Conservation (phyloP, 805 yeast species). For the Spathaspora gorwiae region DNA sequence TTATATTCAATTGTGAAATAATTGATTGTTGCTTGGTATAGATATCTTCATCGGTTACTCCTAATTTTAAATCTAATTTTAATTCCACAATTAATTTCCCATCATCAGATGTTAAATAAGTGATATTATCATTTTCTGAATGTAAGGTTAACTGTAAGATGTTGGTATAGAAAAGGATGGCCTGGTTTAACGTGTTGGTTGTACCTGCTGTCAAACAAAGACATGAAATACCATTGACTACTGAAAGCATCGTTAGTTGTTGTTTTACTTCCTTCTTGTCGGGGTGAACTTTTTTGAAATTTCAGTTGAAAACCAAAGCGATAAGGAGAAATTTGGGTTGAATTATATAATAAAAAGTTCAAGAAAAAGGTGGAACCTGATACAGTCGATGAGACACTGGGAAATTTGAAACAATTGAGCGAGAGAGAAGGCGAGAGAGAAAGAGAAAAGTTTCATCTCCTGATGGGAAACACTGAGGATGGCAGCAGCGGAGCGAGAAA, state of each 20-base stretch:
- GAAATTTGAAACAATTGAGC: no score
- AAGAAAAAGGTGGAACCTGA: no score
- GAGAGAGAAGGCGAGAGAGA: no score
- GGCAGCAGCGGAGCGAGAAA: no score
- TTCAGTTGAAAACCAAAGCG: no score
- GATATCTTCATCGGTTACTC: constrained; percentile 16
- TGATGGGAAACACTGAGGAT: no score
- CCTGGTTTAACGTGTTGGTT: constrained; percentile 35
- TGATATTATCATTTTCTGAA: constrained; percentile 12
- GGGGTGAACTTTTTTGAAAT: no score
- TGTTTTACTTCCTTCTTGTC: no score
- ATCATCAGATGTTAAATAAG: constrained; percentile 14
- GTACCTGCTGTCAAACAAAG: constrained; percentile 51
- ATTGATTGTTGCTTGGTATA: constrained; percentile 9
- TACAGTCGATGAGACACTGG: no score
- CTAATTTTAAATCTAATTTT: constrained; percentile 11
- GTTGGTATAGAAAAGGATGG: constrained; percentile 55
- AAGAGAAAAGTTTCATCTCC: no score
- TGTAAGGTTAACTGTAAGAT: constrained; percentile 31
- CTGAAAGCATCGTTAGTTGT: constrained; percentile 13
- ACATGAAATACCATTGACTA: constrained; percentile 56
- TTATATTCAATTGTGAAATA: constrained; percentile 13
- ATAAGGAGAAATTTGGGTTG: no score
- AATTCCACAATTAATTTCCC: constrained; percentile 19
- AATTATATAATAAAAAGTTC: neutral